Evolutionary conservation across 139 green algal species (phyloP).

Genomic region (Coccomyxa sp.): DNA sequence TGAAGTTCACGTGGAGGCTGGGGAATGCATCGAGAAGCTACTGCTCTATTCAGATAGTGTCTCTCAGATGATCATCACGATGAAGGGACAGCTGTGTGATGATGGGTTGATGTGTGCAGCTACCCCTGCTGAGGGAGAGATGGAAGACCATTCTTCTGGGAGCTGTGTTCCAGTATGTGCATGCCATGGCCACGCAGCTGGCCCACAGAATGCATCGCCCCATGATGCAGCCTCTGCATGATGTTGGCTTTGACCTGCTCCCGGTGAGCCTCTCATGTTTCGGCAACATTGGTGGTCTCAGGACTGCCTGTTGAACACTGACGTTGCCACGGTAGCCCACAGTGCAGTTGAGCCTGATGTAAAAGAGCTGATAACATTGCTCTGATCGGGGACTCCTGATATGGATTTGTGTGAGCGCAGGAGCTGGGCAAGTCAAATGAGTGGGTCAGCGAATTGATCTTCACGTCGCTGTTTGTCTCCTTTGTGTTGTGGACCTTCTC

Average conservation of each 20-base stretch:
- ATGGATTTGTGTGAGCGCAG: not conserved
- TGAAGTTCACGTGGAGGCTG: too few species aligned
- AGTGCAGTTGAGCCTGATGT: too few species aligned
- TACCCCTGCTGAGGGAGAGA: constrained; percentile 62
- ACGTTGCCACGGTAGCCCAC: too few species aligned
- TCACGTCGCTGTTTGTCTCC: constrained; percentile 59
- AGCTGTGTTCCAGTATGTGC: constrained; percentile 81
- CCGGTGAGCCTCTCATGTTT: constrained; percentile 41
- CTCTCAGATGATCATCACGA: too few species aligned
- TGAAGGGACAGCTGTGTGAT: too few species aligned
- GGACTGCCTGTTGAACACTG: not conserved
- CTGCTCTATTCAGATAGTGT: too few species aligned
- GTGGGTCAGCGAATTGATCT: constrained; percentile 82
- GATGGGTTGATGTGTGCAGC: constrained; percentile 36
- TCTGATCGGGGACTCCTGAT: not conserved
- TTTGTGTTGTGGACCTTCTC: constrained; percentile 85
- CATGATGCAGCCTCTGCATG: constrained; percentile 56
- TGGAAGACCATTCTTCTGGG: constrained; percentile 76
- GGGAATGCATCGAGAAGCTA: too few species aligned
- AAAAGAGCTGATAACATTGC: not conserved
- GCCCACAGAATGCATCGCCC: constrained; percentile 74
- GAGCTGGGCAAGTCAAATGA: constrained; percentile 66
- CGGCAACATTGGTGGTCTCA: constrained; percentile 2
- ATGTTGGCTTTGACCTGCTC: constrained; percentile 70
- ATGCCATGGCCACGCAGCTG: constrained; percentile 85